Evolutionary conservation across 768 basidiomycete genomes (phyloP), one percentile per base, ranked within the genome.

Genomic region (Russula sp.): DNA sequence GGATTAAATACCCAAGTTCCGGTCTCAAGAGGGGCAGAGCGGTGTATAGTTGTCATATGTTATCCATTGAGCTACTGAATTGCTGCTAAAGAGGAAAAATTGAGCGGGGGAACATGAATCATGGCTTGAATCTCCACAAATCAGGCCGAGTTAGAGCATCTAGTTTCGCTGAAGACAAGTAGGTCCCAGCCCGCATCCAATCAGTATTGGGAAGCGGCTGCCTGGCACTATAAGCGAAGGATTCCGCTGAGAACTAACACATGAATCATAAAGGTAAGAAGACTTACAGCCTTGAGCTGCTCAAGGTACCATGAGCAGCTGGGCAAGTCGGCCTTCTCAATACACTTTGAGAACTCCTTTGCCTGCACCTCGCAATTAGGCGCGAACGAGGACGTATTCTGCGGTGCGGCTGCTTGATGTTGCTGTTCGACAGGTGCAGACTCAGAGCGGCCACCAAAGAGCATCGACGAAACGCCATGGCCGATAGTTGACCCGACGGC

Each of bases 241-340:
- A 20, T 18, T 9, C 25, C 11, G 14, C 32, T 58, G 35, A 66
- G 46, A 8, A 39, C 14, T 9, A 47, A 36, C 8, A 14, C 10
- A 35, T 34, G 16, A 2, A 11, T 36, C 1, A 43, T 3, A 11
- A 35, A n/a, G 56, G 8, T 34, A n/a, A n/a, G 18, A 42, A 52
- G 14, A 82, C 90, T 70, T 73, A 92, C 90, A 57, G 88, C 87
- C 75, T 93, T 93, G 53, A 93, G 81, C 70, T 92, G 88, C 68
- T 93, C 90, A 34, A 93, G 83, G 70, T 91, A 94, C 83, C 86
- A 95, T 18, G 83, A 77, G 76, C 93, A 95, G 7, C 88, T 84
- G 45, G 81, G 82, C 66, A 90, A 75, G 68, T 89, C 87, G 18
- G 87, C 88, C 71, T 86, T 86, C 71, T 93, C 90, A 48, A 95